Evolutionary conservation across 106 monocot species (phyloP).

Genomic region (Dendrobium chrysotoxum): DNA sequence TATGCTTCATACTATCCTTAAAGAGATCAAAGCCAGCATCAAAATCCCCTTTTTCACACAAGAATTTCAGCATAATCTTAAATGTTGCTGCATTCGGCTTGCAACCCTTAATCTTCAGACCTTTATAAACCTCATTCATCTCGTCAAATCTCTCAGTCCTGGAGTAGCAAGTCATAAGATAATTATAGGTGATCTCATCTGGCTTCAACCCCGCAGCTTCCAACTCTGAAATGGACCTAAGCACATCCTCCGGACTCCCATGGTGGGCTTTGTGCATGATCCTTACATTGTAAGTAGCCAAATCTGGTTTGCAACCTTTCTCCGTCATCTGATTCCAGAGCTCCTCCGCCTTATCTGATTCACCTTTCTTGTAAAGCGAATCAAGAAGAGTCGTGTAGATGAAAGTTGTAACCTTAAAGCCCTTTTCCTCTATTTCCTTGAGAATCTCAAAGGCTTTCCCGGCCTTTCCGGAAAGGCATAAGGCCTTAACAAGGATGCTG

Average conservation of each 20-base stretch:
- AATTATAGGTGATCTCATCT: conserved; percentile 57
- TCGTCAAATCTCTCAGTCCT: conserved; percentile 37
- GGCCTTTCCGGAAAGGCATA: conserved; percentile 19
- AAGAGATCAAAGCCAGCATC: conserved; percentile 44
- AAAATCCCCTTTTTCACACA: conserved; percentile 62
- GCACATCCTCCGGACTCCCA: conserved; percentile 39
- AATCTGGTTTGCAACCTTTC: conserved; percentile 50
- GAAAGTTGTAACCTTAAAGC: conserved; percentile 8
- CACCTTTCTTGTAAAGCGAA: conserved; percentile 40
- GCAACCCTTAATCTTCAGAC: conserved; percentile 15
- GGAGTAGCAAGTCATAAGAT: conserved; percentile 59
- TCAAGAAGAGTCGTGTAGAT: conserved; percentile 43
- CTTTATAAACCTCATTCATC: conserved; percentile 46
- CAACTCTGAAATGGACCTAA: conserved; percentile 48
- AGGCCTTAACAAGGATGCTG: conserved; percentile 35
- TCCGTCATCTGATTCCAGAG: conserved; percentile 60
- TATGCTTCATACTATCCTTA: conserved; percentile 50
- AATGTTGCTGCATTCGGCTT: conserved; percentile 38
- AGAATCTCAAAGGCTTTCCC: conserved; percentile 19
- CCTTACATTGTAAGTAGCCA: conserved; percentile 50
- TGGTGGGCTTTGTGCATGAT: conserved; percentile 31
- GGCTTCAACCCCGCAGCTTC: conserved; percentile 50
- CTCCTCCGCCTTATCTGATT: conserved; percentile 41
- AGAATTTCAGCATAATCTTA: conserved; percentile 30
- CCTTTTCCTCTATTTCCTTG: conserved; percentile 32